Evolutionary conservation across 2,329 filamentous ascomycete species (phyloP), one percentile per base, ranked within the genome.

Genomic region (Chalara sp.): DNA sequence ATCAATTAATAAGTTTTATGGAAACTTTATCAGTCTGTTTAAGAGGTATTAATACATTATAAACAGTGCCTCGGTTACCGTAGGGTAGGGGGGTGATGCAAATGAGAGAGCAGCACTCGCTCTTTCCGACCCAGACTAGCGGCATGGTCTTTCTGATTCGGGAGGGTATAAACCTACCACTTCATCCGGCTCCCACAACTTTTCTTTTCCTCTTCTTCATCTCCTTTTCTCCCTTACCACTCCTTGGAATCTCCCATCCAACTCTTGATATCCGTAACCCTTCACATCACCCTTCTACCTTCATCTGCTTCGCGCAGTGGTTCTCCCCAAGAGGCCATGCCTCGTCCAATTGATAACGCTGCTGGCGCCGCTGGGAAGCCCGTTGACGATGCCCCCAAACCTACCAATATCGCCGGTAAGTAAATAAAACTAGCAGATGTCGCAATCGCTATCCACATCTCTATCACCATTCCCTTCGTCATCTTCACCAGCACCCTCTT

Each of bases 401-500:
- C 35, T 39, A 10, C 35, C 3, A n/a, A 39, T 2, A 39, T 39
- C 35, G n/a, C 8, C 35, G 35, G 35, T n/a, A 39, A 39, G 35
- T 39, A 39, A 21, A 21, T 3, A 21, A 21, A 21, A 21, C 21
- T 21, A 21, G 21, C 21, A 2, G 21, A 21, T 3, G 21, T 21
- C 21, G 21, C 21, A 21, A 21, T 21, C 21, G 21, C 21, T 3
- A 21, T 21, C 21, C 21, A 3, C 35, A 39, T 43, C 41, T 43
- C 10, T 43, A 10, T 43, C 41, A 12, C 11, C 41, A 12, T 11
- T 12, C 7, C 21, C 8, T 21, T 12, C 21, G n/a, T 45, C 41
- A 37, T 50, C 32, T 45, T 50, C 32, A 29, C 33, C 7, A 30
- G 33, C 8, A 50, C 48, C 10, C 48, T 50, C 13, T 50, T 50